Conservation (phyloP, 495 filamentous ascomycete genomes). For the Niebla homalea region DNA sequence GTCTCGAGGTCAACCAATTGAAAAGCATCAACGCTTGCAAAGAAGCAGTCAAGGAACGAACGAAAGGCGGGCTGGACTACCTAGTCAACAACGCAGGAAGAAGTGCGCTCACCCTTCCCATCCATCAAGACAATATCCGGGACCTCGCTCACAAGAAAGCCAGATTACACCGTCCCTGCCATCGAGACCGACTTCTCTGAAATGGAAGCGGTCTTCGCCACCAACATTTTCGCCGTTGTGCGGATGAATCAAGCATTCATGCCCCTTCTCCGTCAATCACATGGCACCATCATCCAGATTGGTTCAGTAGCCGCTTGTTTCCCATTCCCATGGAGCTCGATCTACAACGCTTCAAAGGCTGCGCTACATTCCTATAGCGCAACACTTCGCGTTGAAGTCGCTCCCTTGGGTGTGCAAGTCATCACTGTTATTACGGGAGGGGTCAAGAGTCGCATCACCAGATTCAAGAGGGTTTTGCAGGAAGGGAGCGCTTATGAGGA, state of each 20-base stretch:
- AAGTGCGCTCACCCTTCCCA: constrained; percentile 4
- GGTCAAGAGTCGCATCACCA: constrained; percentile 44
- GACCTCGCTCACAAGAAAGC: background rate
- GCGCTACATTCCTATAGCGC: constrained; percentile 48
- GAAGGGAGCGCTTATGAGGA: constrained; percentile 40
- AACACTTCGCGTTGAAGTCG: constrained; percentile 43
- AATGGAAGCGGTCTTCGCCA: constrained; percentile 37
- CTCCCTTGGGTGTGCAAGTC: constrained; percentile 33
- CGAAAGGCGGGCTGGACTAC: constrained; percentile 38
- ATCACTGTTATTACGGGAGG: constrained; percentile 48
- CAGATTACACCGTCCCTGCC: constrained; percentile 49
- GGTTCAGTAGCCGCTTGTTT: constrained; percentile 45
- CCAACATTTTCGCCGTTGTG: constrained; percentile 49
- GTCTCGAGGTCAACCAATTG: constrained; percentile 36
- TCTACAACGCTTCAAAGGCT: constrained; percentile 53
- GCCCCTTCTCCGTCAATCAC: constrained; percentile 42
- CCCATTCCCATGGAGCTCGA: constrained; percentile 39
- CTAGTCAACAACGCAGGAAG: constrained; percentile 51
- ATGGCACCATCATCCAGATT: constrained; percentile 49
- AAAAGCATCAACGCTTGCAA: constrained; percentile 34
- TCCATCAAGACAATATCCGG: too few species aligned
- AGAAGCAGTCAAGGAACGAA: constrained; percentile 28
- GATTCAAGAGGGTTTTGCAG: constrained; percentile 33
- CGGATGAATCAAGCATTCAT: constrained; percentile 44
- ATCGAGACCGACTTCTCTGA: constrained; percentile 41